These are phyloP conservation scores for Lipomyces spencermartinsiae DNA, from an alignment of 805 yeast species.

Conservation along the genomic window DNA sequence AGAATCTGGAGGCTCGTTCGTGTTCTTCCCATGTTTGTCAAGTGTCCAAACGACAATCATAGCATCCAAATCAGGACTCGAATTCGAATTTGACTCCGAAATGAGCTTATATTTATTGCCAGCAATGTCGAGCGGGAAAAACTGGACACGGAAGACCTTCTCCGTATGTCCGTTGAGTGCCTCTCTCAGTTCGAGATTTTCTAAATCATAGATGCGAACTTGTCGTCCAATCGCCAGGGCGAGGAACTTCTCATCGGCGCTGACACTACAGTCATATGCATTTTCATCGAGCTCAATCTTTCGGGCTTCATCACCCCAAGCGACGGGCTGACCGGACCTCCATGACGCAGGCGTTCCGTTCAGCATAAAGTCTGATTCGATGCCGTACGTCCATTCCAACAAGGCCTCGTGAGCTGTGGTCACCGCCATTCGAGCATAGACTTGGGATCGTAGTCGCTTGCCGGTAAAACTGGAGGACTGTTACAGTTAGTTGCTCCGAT, in stretches of 20 bases:
- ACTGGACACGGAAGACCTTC: neutral
- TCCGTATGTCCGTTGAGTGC: slow-evolving; percentile 4
- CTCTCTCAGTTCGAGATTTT: neutral
- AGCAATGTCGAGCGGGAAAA: neutral
- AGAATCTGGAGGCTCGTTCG: neutral
- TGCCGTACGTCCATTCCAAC: neutral
- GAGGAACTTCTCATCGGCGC: slow-evolving; percentile 2
- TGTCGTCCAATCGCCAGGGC: slow-evolving; percentile 2
- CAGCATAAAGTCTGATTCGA: slow-evolving; percentile 6
- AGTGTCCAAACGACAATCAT: slow-evolving; percentile 8
- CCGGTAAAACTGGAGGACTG: neutral
- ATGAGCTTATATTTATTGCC: neutral
- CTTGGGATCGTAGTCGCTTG: neutral
- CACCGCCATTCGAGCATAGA: neutral
- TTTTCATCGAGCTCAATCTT: neutral
- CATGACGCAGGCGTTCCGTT: slow-evolving; percentile 8
- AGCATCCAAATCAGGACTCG: neutral
- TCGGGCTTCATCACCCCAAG: slow-evolving; percentile 7
- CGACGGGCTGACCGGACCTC: neutral
- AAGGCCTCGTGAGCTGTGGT: neutral
- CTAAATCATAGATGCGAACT: neutral
- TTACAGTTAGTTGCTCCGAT: neutral
- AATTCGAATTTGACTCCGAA: neutral
- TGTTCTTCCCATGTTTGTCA: neutral
- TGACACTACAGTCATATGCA: neutral